Percentiles rank a stretch among this genome's conserved stretches.
Conservation (phyloP, 2,329 filamentous ascomycete genomes). For the Tolypocladium capitatum region DNA sequence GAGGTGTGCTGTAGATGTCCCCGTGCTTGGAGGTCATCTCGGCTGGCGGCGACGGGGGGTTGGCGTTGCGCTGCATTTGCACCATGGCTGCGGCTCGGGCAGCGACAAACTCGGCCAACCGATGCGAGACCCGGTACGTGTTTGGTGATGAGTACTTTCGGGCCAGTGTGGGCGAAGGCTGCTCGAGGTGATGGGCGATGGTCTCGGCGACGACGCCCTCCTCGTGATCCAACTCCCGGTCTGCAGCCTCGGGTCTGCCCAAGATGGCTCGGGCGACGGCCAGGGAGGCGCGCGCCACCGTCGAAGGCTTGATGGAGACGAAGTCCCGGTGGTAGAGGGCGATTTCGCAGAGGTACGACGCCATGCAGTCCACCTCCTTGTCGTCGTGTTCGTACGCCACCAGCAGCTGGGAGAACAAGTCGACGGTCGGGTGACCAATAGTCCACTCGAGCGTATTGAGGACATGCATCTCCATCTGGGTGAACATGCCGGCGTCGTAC, state of each 20-base stretch:
- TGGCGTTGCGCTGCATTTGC: constrained; percentile 32
- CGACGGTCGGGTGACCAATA: constrained; percentile 89
- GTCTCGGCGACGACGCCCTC: constrained; percentile 53
- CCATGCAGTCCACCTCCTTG: constrained; percentile 85
- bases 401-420: constrained; percentile 82
- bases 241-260: constrained; percentile 60
- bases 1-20: constrained; percentile 62
- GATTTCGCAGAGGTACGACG: constrained; percentile 87
- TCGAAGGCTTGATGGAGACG: constrained; percentile 79
- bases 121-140: constrained; percentile 39
- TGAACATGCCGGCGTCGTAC: constrained; percentile 99
- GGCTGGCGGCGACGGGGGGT: constrained; percentile 47
- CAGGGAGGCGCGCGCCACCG: constrained; percentile 78
- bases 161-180: constrained; percentile 43
- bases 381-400: constrained; percentile 68
- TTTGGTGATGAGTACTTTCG: constrained; percentile 45
- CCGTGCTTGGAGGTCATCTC: constrained; percentile 40
- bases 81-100: constrained; percentile 34
- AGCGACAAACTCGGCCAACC: constrained; percentile 44
- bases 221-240: constrained; percentile 63
- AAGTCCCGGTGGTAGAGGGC: constrained; percentile 95
- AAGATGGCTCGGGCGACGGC: constrained; percentile 80
- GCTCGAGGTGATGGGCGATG: constrained; percentile 45
- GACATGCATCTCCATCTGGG: constrained; percentile 99
- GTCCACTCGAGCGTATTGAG: constrained; percentile 94